These are phyloP conservation scores for Patellifolia procumbens DNA, from an alignment of 179 eudicot genomes.

Conservation along the genomic window DNA sequence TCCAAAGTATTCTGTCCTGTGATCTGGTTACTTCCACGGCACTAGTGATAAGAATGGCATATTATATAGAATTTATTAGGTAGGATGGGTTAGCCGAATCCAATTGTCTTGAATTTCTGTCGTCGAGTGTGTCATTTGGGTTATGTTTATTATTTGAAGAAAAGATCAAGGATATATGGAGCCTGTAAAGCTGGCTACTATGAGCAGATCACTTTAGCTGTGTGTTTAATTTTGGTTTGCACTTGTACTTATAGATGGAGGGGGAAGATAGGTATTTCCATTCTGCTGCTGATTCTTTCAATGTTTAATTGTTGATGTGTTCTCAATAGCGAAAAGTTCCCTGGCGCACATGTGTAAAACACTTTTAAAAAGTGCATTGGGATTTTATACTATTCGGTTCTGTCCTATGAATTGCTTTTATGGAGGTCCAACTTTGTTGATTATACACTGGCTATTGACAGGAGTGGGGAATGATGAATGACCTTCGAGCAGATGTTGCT, in stretches of 20 bases:
- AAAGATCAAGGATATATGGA: neutral
- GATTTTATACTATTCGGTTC: neutral
- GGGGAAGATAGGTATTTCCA: neutral
- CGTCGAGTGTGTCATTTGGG: neutral
- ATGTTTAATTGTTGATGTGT: neutral
- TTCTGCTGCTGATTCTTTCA: neutral
- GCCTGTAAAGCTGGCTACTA: neutral
- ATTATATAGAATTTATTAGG: neutral
- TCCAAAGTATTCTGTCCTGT: neutral
- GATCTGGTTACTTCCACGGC: neutral
- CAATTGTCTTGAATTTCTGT: neutral
- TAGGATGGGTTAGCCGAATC: neutral
- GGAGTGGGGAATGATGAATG: slow-evolving; percentile 98
- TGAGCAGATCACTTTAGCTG: neutral
- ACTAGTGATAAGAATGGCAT: neutral
- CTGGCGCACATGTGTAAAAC: neutral
- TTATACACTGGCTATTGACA: slow-evolving; percentile 32
- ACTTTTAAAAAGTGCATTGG: neutral
- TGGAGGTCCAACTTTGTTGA: neutral
- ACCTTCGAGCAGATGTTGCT: slow-evolving; percentile 80
- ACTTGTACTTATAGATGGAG: neutral
- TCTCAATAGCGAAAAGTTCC: neutral
- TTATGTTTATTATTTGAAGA: neutral
- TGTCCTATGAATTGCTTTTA: neutral
- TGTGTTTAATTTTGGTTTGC: neutral